Conservation (phyloP, 306 rosid genomes). For the Arachis stenosperma region DNA sequence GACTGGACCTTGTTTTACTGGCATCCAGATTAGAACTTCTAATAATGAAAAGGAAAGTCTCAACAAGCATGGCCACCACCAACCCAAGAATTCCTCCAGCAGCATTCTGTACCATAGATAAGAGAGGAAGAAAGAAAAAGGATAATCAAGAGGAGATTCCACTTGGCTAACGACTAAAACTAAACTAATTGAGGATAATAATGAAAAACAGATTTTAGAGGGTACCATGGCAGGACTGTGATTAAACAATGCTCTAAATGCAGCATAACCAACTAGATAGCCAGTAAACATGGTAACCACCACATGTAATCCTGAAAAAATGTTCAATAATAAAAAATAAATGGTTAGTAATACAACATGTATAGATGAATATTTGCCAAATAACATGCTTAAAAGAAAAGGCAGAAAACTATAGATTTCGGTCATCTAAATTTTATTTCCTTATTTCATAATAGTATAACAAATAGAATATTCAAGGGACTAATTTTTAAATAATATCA, state of each 20-base stretch:
- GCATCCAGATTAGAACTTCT: conserved; percentile 49
- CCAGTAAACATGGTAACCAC: conserved; percentile 80
- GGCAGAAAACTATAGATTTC: background rate
- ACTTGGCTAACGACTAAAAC: conserved; percentile 16
- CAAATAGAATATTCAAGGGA: background rate
- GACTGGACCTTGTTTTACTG: conserved; percentile 44
- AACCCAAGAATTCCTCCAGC: conserved; percentile 91
- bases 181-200: conserved; percentile 17
- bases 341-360: background rate
- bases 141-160: background rate
- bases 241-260: conserved; percentile 84
- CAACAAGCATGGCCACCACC: conserved; percentile 87
- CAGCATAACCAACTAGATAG: conserved; percentile 74
- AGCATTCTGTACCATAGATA: conserved; percentile 63
- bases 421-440: too few species aligned
- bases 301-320: conserved; percentile 81
- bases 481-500: conserved; percentile 9
- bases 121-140: conserved; percentile 7
- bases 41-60: conserved; percentile 86
- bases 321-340: background rate
- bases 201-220: conserved; percentile 20
- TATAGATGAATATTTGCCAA: background rate
- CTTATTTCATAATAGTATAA: too few species aligned
- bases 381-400: conserved; percentile 8
- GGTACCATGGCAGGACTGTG: conserved; percentile 76